These are phyloP conservation scores for Talaromyces atroroseus DNA, from an alignment of 2,329 filamentous ascomycete species.

Conservation along the genomic window DNA sequence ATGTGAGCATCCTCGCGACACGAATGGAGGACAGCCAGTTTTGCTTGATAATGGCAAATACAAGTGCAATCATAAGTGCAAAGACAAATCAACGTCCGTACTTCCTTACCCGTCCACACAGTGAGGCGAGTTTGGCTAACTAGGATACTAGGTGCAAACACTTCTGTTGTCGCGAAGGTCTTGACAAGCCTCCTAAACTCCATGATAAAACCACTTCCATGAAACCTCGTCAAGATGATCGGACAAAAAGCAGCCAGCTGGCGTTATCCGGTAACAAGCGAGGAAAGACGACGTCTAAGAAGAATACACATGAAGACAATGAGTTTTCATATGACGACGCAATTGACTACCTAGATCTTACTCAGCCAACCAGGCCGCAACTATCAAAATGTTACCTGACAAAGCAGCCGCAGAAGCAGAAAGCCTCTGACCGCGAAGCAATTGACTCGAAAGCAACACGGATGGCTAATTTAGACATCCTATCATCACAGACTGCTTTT, in stretches of 20 bases:
- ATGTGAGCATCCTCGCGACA: background rate
- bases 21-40: slow-evolving; percentile 35
- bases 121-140: slow-evolving; percentile 15
- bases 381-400: background rate
- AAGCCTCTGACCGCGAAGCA: background rate
- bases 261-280: slow-evolving; percentile 26
- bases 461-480: slow-evolving; percentile 8
- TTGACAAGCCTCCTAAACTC: slow-evolving; percentile 57
- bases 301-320: background rate
- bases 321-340: background rate
- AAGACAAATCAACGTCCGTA: slow-evolving; percentile 47
- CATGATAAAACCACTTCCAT: slow-evolving; percentile 19
- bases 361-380: background rate
- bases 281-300: slow-evolving; percentile 17
- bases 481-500: slow-evolving; percentile 1
- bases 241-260: slow-evolving; percentile 27
- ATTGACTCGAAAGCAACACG: background rate
- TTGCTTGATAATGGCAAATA: slow-evolving; percentile 65
- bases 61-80: slow-evolving; percentile 68
- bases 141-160: slow-evolving; percentile 57
- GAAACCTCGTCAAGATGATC: slow-evolving; percentile 17
- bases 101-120: slow-evolving; percentile 8
- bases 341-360: slow-evolving; percentile 12
- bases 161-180: slow-evolving; percentile 64
- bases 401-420: background rate